These are phyloP conservation scores for Arthrobotrys sinensis DNA, from an alignment of 2,329 filamentous ascomycete species.

Conservation along the genomic window DNA sequence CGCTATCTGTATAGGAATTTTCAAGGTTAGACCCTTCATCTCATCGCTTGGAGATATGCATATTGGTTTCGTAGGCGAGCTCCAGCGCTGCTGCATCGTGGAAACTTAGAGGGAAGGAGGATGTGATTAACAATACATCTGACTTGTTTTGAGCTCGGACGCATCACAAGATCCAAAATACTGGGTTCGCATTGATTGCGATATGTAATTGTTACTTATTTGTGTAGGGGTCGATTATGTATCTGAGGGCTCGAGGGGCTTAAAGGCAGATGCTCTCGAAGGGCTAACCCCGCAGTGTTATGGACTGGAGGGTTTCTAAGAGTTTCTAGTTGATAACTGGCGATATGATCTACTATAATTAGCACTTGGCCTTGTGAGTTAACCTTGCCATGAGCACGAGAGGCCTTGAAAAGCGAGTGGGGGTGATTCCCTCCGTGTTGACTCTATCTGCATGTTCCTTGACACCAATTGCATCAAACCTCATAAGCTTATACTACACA, in stretches of 20 bases:
- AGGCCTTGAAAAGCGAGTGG: conserved; percentile 23
- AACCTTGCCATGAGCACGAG: not conserved
- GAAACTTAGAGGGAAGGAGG: conserved; percentile 1
- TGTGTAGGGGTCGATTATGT: not conserved
- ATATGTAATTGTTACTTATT: conserved; percentile 3
- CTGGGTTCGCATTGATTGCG: conserved; percentile 2
- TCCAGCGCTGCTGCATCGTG: conserved; percentile 10
- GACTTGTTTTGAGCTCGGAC: conserved; percentile 6
- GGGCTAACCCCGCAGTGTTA: not conserved
- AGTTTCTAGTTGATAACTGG: conserved; percentile 45
- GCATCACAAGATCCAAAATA: conserved; percentile 4
- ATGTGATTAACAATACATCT: conserved; percentile 19
- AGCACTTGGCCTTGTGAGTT: not conserved
- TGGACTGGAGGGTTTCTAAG: not conserved
- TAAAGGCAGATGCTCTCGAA: not conserved
- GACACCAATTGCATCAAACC: conserved; percentile 13
- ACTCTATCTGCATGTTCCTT: conserved; percentile 29
- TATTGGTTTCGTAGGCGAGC: conserved; percentile 37
- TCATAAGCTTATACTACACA: conserved; percentile 1
- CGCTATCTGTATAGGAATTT: conserved; percentile 15
- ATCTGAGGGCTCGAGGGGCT: conserved; percentile 3
- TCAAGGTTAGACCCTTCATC: conserved; percentile 24
- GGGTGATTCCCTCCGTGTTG: conserved; percentile 14
- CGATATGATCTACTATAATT: conserved; percentile 33
- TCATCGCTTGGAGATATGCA: conserved; percentile 3